Percentiles rank a stretch among this genome's conserved stretches.
These are phyloP conservation scores for Caulochytrium protostelioides DNA, from an alignment of 371 early-diverging fungal species.

Conservation along the genomic window DNA sequence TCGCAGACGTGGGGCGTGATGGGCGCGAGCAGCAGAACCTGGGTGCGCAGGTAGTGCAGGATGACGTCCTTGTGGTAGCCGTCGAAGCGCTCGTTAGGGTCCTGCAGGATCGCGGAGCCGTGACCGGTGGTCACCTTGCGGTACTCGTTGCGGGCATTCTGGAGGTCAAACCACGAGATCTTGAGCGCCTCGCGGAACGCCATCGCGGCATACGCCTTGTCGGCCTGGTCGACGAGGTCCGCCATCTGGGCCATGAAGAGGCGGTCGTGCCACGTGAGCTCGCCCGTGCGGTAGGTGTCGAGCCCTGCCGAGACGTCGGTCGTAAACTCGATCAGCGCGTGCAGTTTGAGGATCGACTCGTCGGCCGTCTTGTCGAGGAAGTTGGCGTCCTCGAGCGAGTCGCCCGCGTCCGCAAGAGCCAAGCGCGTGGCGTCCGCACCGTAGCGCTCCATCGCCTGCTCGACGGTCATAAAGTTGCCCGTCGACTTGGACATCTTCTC, in stretches of 20 bases:
- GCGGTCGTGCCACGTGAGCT: constrained; percentile 50
- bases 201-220: constrained; percentile 54
- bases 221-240: constrained; percentile 39
- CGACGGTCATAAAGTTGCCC: constrained; percentile 95
- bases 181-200: constrained; percentile 90
- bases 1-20: constrained; percentile 87
- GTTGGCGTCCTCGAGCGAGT: constrained; percentile 97
- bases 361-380: constrained; percentile 95
- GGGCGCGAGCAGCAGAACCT: constrained; percentile 63
- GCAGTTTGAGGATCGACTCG: constrained; percentile 82
- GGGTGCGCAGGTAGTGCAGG: constrained; percentile 51
- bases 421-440: constrained; percentile 96
- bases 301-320: constrained; percentile 3
- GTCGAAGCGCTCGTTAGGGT: constrained; percentile 11
- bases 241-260: constrained; percentile 78
- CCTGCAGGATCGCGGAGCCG: neutral
- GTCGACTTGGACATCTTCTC: constrained; percentile 99
- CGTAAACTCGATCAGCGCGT: too few relatives aligned
- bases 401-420: constrained; percentile 88
- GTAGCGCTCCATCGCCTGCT: constrained; percentile 65
- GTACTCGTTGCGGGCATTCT: constrained; percentile 76
- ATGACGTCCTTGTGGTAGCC: constrained; percentile 74
- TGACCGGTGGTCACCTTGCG: constrained; percentile 43
- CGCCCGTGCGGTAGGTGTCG: constrained; percentile 17
- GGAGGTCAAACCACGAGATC: constrained; percentile 80